Evolutionary conservation across 2,329 filamentous ascomycete genomes (phyloP).

Genomic region (Leptodontidium sp.): DNA sequence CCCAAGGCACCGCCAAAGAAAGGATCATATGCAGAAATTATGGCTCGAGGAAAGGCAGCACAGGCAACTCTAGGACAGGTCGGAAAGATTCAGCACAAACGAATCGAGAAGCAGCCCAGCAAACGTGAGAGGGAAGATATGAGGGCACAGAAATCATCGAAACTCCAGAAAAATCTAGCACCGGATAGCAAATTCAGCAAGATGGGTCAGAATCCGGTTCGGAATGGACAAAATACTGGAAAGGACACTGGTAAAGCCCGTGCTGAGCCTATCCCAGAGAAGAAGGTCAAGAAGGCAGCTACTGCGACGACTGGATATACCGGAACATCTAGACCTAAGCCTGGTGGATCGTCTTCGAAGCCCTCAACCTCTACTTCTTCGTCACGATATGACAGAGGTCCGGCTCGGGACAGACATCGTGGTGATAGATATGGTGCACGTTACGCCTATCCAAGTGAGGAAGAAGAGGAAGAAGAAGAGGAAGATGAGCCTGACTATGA

Average conservation of each 20-base stretch:
- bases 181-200: conserved; percentile 42
- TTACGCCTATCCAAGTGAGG: conserved; percentile 47
- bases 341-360: conserved; percentile 48
- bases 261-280: conserved; percentile 52
- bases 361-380: conserved; percentile 36
- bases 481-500: conserved; percentile 71
- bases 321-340: conserved; percentile 68
- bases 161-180: conserved; percentile 40
- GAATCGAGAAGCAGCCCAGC: conserved; percentile 68
- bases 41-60: conserved; percentile 74
- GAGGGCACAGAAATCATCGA: conserved; percentile 39
- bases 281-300: conserved; percentile 69
- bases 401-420: conserved; percentile 28
- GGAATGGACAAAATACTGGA: conserved; percentile 33
- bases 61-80: conserved; percentile 67
- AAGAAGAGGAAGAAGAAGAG: conserved; percentile 53
- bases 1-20: conserved; percentile 65
- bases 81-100: conserved; percentile 79
- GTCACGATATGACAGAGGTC: conserved; percentile 32
- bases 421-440: conserved; percentile 46
- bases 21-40: conserved; percentile 77
- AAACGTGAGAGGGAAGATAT: conserved; percentile 56
- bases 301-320: conserved; percentile 70
- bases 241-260: conserved; percentile 41
- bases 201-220: conserved; percentile 27